These are phyloP conservation scores for Verticillium longisporum DNA, from an alignment of 2,329 filamentous ascomycete species.

Conservation along the genomic window DNA sequence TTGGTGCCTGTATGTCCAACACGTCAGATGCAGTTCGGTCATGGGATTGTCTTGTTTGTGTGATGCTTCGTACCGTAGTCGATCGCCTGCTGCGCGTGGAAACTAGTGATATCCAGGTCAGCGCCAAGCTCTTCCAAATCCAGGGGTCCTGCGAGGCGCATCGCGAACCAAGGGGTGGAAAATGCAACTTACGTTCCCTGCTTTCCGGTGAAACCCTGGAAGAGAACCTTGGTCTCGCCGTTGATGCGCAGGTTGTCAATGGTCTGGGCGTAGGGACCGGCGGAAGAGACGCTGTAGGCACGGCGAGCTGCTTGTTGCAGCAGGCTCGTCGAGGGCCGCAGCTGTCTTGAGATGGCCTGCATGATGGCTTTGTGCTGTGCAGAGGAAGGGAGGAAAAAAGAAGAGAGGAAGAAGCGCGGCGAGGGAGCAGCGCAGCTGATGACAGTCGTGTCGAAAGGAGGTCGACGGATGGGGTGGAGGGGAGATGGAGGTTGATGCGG, in stretches of 20 bases:
- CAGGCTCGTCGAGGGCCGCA: constrained; percentile 60
- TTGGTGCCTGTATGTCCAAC: constrained; percentile 66
- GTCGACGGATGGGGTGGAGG: not conserved
- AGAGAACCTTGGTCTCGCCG: constrained; percentile 87
- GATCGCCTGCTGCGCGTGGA: constrained; percentile 96
- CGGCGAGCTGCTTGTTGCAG: constrained; percentile 60
- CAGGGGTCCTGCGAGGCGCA: not conserved
- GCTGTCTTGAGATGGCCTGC: constrained; percentile 76
- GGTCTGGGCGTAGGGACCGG: constrained; percentile 64
- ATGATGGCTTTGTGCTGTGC: constrained; percentile 43
- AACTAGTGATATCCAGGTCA: constrained; percentile 45
- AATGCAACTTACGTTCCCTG: constrained; percentile 87
- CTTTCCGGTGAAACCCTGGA: constrained; percentile 95
- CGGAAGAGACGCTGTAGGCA: constrained; percentile 63
- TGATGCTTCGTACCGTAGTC: constrained; percentile 71
- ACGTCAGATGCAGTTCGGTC: constrained; percentile 19
- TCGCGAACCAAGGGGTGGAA: constrained; percentile 1
- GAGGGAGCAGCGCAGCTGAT: not conserved
- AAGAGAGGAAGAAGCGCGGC: constrained; percentile 5
- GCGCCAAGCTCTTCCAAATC: not conserved
- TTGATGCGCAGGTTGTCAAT: constrained; percentile 89
- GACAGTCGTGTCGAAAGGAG: not conserved
- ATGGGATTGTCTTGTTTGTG: constrained; percentile 1
- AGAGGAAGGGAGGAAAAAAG: constrained; percentile 7
- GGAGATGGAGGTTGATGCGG: not conserved